Evolutionary conservation across 2,329 filamentous ascomycete genomes (phyloP).

Genomic region (Trematosphaeria pertusa): DNA sequence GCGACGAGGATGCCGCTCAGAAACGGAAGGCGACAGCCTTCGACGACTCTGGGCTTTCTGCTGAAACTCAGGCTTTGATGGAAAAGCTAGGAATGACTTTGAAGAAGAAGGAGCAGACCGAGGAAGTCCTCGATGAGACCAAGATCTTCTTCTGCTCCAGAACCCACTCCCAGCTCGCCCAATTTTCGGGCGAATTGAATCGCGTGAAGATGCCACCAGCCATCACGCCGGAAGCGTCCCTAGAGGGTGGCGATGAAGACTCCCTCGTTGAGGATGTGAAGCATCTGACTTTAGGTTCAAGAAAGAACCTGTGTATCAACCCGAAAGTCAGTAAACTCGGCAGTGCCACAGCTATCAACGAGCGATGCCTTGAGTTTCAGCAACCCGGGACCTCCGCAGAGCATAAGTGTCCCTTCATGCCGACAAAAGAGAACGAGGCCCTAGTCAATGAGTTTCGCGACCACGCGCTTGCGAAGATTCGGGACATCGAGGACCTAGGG

Average conservation of each 20-base stretch:
- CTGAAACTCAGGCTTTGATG: conserved; percentile 77
- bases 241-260: conserved; percentile 17
- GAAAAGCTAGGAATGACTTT: conserved; percentile 59
- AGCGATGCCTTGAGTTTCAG: conserved; percentile 89
- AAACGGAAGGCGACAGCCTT: conserved; percentile 25
- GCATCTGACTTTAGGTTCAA: conserved; percentile 81
- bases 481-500: conserved; percentile 92
- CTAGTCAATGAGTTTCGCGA: conserved; percentile 84
- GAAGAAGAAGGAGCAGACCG: conserved; percentile 51
- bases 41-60: conserved; percentile 65
- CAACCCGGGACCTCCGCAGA: conserved; percentile 68
- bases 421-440: conserved; percentile 75
- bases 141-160: conserved; percentile 94
- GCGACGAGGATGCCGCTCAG: conserved; percentile 59
- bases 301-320: conserved; percentile 91
- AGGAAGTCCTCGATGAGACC: conserved; percentile 68
- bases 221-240: conserved; percentile 49
- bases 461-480: conserved; percentile 79
- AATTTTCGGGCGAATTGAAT: conserved; percentile 83
- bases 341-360: conserved; percentile 83
- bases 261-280: conserved; percentile 70
- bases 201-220: conserved; percentile 80
- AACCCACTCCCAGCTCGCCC: conserved; percentile 89
- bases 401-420: conserved; percentile 77
- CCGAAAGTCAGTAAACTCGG: conserved; percentile 75